Evolutionary conservation across 495 filamentous ascomycete species (phyloP).

Genomic region (Pyrenula aspistea): DNA sequence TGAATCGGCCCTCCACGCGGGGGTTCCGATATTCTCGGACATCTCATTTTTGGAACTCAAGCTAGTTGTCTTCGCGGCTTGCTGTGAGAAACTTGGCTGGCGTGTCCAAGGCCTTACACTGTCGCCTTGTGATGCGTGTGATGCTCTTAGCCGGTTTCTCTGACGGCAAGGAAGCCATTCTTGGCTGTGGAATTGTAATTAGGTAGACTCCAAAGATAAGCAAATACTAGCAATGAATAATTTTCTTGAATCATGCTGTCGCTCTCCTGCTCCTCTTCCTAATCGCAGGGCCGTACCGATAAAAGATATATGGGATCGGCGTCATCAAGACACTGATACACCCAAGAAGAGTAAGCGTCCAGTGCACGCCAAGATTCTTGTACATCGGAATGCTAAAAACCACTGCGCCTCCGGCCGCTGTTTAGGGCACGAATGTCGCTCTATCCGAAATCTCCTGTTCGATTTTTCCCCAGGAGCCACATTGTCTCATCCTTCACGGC

Average conservation of each 20-base stretch:
- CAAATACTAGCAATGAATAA: too few relatives aligned
- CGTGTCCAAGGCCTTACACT: constrained; percentile 87
- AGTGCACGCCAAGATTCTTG: constrained; percentile 40
- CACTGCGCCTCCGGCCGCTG: constrained; percentile 36
- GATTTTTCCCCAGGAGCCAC: too few relatives aligned
- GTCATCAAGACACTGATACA: constrained; percentile 35
- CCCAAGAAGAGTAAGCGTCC: constrained; percentile 42
- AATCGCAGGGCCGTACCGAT: constrained; percentile 33
- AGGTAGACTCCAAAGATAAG: too few relatives aligned
- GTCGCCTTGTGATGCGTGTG: constrained; percentile 70
- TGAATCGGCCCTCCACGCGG: constrained; percentile 39
- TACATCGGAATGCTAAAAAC: constrained; percentile 38
- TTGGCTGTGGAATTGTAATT: too few relatives aligned
- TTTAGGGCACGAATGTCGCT: constrained; percentile 39
- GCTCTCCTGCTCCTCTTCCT: constrained; percentile 21
- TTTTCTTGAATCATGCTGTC: constrained; percentile 24
- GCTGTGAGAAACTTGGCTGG: constrained; percentile 51
- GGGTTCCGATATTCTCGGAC: constrained; percentile 20
- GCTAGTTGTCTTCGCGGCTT: constrained; percentile 47
- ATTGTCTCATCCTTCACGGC: too few relatives aligned
- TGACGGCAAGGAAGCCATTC: too few relatives aligned
- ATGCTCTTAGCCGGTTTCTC: neutral
- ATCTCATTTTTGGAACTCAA: constrained; percentile 60
- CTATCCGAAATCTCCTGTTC: too few relatives aligned
- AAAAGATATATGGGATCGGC: constrained; percentile 43